Percentiles rank a stretch among this genome's conserved stretches.
Conservation (phyloP, 2,329 filamentous ascomycete genomes). For the Paracamarosporium sp. region DNA sequence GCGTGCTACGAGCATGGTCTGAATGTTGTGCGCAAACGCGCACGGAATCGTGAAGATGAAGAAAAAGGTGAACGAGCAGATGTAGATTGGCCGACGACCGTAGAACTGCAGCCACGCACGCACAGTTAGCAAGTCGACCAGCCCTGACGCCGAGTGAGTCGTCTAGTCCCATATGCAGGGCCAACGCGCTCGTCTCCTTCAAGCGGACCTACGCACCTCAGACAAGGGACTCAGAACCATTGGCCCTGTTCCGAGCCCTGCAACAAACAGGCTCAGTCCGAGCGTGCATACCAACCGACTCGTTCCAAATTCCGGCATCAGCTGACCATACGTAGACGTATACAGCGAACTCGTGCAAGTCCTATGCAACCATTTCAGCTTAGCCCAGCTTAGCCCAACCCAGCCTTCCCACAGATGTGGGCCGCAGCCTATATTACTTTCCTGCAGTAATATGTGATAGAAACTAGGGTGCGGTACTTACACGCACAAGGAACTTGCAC, state of each 20-base stretch:
- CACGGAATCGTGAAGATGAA: constrained; percentile 82
- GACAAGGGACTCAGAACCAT: constrained; percentile 64
- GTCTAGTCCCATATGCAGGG: constrained; percentile 4
- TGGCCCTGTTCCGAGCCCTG: constrained; percentile 69
- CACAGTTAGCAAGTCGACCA: constrained; percentile 4
- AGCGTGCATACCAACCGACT: constrained; percentile 77
- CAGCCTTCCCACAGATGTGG: neutral
- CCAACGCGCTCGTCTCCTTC: neutral
- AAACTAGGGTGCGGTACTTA: constrained; percentile 58
- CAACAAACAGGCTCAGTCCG: constrained; percentile 82
- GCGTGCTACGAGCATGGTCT: constrained; percentile 77
- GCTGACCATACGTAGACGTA: constrained; percentile 79
- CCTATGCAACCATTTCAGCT: constrained; percentile 50
- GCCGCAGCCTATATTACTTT: constrained; percentile 8
- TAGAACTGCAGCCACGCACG: constrained; percentile 65
- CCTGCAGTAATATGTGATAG: constrained; percentile 8
- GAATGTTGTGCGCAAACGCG: constrained; percentile 81
- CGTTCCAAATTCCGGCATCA: constrained; percentile 75
- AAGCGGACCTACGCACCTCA: constrained; percentile 43
- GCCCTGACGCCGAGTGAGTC: neutral
- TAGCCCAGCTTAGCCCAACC: neutral
- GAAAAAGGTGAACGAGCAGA: constrained; percentile 76
- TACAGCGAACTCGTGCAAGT: constrained; percentile 90
- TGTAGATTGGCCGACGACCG: constrained; percentile 81
- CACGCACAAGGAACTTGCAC: constrained; percentile 79